Conservation (phyloP, 23 red algal species). For the Gracilariopsis chorda region DNA sequence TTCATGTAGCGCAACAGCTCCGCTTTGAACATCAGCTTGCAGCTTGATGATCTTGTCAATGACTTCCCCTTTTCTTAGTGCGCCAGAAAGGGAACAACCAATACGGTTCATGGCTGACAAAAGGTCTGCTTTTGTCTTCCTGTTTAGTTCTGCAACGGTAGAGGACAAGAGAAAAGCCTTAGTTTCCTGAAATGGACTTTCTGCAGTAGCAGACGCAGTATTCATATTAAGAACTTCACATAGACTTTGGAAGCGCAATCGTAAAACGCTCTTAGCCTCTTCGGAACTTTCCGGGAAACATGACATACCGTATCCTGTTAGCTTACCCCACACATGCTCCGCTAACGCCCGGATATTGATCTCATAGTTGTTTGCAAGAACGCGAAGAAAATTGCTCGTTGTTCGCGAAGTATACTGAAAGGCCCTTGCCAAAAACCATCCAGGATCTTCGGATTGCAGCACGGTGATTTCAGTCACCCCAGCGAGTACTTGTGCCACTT, state of each 20-base stretch:
- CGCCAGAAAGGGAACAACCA: not conserved
- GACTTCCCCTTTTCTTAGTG: not conserved
- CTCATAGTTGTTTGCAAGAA: not conserved
- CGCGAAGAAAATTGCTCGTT: not conserved
- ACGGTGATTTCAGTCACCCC: not conserved
- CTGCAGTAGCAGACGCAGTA: no score
- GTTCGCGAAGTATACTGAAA: conserved; percentile 8
- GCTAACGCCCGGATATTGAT: no score
- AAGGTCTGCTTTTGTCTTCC: not conserved
- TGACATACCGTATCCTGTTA: no score
- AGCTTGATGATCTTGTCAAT: not conserved
- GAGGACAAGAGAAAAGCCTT: no score
- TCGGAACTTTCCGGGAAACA: no score
- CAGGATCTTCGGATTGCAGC: conserved; percentile 6
- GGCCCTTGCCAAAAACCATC: not conserved
- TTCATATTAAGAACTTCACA: no score
- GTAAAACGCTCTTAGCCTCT: no score
- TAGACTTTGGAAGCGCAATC: no score
- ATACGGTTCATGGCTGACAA: not conserved
- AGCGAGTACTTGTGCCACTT: not conserved
- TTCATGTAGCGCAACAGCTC: not conserved
- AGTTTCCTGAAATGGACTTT: no score
- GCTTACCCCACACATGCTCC: no score
- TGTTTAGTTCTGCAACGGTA: no score
- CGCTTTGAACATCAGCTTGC: not conserved